phyloP scores from a whole-genome alignment of 2,329 filamentous ascomycete species.

The Metarhizium rileyi region DNA sequence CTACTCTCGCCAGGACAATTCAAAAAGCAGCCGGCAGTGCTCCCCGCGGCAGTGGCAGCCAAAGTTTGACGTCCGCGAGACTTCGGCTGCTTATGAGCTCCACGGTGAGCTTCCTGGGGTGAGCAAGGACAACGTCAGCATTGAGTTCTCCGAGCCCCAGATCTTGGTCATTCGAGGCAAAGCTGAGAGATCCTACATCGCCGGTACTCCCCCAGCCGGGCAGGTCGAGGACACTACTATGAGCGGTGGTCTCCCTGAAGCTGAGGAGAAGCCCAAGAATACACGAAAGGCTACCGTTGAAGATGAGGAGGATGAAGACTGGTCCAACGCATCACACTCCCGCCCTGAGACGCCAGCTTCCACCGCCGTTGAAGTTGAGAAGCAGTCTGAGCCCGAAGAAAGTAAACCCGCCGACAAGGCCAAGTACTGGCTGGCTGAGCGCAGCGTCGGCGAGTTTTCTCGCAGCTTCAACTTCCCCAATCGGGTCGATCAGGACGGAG shows the following conservation, averaged over 20 bases:
- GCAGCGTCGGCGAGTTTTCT: conserved; percentile 56
- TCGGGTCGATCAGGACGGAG: conserved; percentile 51
- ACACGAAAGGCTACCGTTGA: conserved; percentile 55
- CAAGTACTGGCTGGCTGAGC: conserved; percentile 65
- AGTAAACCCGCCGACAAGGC: conserved; percentile 29
- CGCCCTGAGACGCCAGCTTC: conserved; percentile 1
- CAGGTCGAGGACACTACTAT: conserved; percentile 33
- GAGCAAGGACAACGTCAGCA: conserved; percentile 61
- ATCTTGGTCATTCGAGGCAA: conserved; percentile 63
- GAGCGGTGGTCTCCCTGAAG: conserved; percentile 31
- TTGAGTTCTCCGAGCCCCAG: conserved; percentile 71
- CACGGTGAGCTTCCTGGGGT: conserved; percentile 73
- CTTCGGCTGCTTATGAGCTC: conserved; percentile 58
- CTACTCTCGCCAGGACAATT: conserved; percentile 34
- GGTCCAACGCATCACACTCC: conserved; percentile 11
- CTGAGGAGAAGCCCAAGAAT: conserved; percentile 25
- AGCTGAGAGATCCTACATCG: conserved; percentile 53
- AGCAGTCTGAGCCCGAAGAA: conserved; percentile 13
- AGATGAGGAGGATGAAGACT: conserved; percentile 38
- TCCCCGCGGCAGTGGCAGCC: conserved; percentile 54
- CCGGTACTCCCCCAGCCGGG: conserved; percentile 39
- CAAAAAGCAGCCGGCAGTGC: conserved; percentile 16
- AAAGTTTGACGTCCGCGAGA: conserved; percentile 71
- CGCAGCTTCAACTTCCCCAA: conserved; percentile 59
- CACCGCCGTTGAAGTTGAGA: conserved; percentile 13